A percentile compares a stretch with the other conserved stretches of the same genome.
Evolutionary conservation across 2,329 filamentous ascomycete species (phyloP).

Genomic region (Leptodontidium sp.): DNA sequence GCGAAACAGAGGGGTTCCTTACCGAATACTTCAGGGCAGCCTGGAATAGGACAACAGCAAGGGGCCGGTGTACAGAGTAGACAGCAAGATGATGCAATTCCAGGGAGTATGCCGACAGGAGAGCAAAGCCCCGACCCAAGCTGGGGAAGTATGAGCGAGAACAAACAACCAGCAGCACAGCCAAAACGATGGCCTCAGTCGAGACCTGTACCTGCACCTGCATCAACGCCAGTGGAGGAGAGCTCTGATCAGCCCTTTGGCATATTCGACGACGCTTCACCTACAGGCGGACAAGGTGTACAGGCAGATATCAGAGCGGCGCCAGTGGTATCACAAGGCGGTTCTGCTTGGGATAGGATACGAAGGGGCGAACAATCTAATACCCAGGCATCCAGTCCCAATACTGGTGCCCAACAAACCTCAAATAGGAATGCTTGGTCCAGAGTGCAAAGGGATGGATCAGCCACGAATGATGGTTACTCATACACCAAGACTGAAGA

Average conservation of each 20-base stretch:
- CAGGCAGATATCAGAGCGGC: constrained; percentile 26
- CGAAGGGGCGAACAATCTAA: constrained; percentile 36
- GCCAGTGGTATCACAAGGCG: constrained; percentile 27
- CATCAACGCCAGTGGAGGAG: constrained; percentile 20
- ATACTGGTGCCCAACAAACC: constrained; percentile 7
- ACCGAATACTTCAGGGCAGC: constrained; percentile 14
- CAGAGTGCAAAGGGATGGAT: constrained; percentile 26
- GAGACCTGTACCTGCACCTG: constrained; percentile 21
- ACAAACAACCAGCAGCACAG: constrained; percentile 2
- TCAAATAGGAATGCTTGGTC: constrained; percentile 31
- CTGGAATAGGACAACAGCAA: constrained; percentile 24
- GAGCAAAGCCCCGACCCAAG: constrained; percentile 11
- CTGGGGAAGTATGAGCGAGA: constrained; percentile 14
- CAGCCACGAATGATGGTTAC: constrained; percentile 34
- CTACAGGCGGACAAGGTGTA: constrained; percentile 39
- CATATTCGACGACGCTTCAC: constrained; percentile 44
- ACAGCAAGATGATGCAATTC: constrained; percentile 37
- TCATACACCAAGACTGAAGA: constrained; percentile 40
- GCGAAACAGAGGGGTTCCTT: constrained; percentile 24
- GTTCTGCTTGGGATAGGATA: constrained; percentile 47
- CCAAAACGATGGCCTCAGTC: constrained; percentile 16
- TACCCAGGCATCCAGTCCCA: constrained; percentile 5
- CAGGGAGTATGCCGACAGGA: constrained; percentile 35
- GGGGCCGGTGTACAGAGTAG: neutral
- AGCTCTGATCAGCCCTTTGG: constrained; percentile 33